phyloP scores from a whole-genome alignment of 805 yeast genomes.

The Peterozyma toletana region DNA sequence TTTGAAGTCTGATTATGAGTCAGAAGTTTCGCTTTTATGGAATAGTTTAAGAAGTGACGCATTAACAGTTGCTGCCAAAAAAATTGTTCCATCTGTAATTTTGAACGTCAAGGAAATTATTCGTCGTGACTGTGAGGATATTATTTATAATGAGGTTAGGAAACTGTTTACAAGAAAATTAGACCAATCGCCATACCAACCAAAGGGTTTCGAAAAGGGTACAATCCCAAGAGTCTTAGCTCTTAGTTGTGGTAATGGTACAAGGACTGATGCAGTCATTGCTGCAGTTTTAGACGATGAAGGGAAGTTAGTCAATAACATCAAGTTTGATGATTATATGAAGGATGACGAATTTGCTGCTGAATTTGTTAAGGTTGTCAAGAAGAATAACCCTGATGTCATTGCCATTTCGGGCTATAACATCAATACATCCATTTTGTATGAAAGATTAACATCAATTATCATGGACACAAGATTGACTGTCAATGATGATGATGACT shows the following conservation, averaged over 20 bases:
- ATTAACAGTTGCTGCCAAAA: constrained; percentile 59
- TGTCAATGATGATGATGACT: constrained; percentile 39
- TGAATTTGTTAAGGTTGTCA: constrained; percentile 52
- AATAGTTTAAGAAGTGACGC: constrained; percentile 64
- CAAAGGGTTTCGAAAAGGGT: constrained; percentile 69
- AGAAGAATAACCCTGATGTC: constrained; percentile 75
- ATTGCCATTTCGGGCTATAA: constrained; percentile 86
- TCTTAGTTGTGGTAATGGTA: constrained; percentile 82
- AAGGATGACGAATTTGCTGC: constrained; percentile 58
- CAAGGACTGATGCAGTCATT: constrained; percentile 76
- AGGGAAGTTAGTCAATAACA: constrained; percentile 70
- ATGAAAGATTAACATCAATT: constrained; percentile 46
- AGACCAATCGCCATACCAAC: constrained; percentile 92
- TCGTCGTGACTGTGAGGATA: constrained; percentile 66
- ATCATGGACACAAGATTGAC: constrained; percentile 48
- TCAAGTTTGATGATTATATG: constrained; percentile 74
- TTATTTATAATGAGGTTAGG: constrained; percentile 65
- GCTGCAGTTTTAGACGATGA: constrained; percentile 74
- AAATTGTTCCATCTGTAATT: constrained; percentile 59
- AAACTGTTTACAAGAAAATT: constrained; percentile 59
- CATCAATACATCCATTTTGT: constrained; percentile 57
- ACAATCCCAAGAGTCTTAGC: constrained; percentile 82
- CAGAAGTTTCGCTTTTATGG: constrained; percentile 76
- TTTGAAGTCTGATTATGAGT: constrained; percentile 70
- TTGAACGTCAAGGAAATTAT: constrained; percentile 78